A percentile compares a stretch with the other conserved stretches of the same genome.
Conservation (phyloP, 257 asterid species). For the Plectranthus barbatus region DNA sequence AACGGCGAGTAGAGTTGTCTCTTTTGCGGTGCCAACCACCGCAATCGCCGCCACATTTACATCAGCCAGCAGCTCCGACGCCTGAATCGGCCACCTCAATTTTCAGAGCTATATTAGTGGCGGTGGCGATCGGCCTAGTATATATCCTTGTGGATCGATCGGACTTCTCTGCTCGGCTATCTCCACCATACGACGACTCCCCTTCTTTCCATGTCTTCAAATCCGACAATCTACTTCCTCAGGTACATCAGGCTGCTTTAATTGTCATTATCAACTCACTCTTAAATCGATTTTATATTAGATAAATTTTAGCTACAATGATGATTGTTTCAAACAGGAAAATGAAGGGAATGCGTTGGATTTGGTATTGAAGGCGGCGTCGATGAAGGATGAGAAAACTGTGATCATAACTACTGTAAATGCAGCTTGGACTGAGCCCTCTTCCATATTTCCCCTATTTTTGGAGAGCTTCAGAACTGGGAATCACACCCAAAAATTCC, state of each 20-base stretch:
- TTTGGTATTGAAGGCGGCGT: constrained; percentile 12
- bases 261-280: too few species aligned
- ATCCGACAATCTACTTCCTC: background rate
- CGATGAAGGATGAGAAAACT: constrained; percentile 22
- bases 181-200: background rate
- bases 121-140: constrained; percentile 6
- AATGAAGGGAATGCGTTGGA: constrained; percentile 12
- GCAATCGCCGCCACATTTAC: background rate
- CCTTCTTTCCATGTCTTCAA: background rate
- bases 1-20: background rate
- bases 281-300: too few species aligned
- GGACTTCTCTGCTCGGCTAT: constrained; percentile 4
- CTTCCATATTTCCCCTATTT: constrained; percentile 26
- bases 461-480: constrained; percentile 27
- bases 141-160: constrained; percentile 13
- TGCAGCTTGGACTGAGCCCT: constrained; percentile 27
- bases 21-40: background rate
- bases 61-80: constrained; percentile 1
- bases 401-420: constrained; percentile 26
- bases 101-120: background rate
- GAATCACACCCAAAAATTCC: constrained; percentile 11
- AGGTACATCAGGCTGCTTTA: too few species aligned
- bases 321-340: too few species aligned
- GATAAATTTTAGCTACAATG: too few species aligned
- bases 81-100: background rate